phyloP scores from a whole-genome alignment of 164 flowering plant species.

The Tetracentron sinense region DNA sequence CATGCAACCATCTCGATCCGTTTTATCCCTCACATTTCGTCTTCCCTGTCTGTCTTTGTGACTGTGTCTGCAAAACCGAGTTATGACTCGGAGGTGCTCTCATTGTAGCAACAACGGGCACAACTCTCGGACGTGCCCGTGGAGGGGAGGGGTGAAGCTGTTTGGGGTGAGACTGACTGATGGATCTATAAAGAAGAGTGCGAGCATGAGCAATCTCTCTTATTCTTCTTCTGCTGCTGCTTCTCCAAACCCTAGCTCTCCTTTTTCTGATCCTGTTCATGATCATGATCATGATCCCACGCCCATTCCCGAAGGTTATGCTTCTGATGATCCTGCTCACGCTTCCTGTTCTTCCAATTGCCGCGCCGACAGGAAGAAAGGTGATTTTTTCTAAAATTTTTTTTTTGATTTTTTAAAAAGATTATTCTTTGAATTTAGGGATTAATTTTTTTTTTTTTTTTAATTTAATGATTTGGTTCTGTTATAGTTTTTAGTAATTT shows the following conservation, averaged over 20 bases:
- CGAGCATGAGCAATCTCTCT: slow-evolving; percentile 58
- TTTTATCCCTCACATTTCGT: too few species aligned
- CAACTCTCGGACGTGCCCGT: slow-evolving; percentile 63
- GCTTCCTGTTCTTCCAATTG: slow-evolving; percentile 39
- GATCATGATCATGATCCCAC: slow-evolving; percentile 16
- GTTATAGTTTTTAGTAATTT: too few species aligned
- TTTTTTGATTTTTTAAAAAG: background rate
- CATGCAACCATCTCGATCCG: too few species aligned
- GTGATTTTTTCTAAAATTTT: slow-evolving; percentile 15
- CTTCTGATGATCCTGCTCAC: slow-evolving; percentile 59
- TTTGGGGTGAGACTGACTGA: slow-evolving; percentile 65
- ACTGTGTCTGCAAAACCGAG: too few species aligned
- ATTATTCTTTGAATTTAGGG: background rate
- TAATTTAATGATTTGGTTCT: too few species aligned
- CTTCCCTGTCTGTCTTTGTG: too few species aligned
- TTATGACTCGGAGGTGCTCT: slow-evolving; percentile 74
- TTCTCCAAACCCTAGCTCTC: too few species aligned
- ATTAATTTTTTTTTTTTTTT: too few species aligned
- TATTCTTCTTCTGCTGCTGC: slow-evolving; percentile 40
- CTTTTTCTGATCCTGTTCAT: slow-evolving; percentile 21
- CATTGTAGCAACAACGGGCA: slow-evolving; percentile 73
- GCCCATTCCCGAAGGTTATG: slow-evolving; percentile 34
- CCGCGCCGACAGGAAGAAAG: slow-evolving; percentile 52
- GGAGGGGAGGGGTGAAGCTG: slow-evolving; percentile 42
- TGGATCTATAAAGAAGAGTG: slow-evolving; percentile 70